Conservation (phyloP, 164 flowering plant species). For the Liquidambar formosana region DNA sequence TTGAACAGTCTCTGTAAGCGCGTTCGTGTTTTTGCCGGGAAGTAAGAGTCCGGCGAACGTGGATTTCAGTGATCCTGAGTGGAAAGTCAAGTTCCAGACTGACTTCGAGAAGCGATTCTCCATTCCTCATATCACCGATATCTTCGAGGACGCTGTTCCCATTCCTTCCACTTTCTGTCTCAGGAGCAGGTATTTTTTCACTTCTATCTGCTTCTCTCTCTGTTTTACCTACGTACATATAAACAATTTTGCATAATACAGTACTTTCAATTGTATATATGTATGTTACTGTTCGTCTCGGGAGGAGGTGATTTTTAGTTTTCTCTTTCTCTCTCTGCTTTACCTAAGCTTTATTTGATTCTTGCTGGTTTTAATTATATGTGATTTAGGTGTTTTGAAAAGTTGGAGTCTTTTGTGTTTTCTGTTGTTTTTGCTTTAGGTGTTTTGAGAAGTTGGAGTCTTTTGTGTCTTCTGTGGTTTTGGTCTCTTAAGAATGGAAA, state of each 20-base stretch:
- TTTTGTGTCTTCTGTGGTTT: not conserved
- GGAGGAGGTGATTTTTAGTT: constrained; percentile 29
- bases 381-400: not conserved
- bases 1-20: not conserved
- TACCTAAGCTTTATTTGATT: not conserved
- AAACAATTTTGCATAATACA: not conserved
- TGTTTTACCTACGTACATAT: not conserved
- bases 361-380: no score
- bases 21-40: constrained; percentile 20
- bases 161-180: constrained; percentile 89
- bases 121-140: constrained; percentile 74
- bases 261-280: no score
- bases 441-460: not conserved
- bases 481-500: no score
- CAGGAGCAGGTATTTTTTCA: constrained; percentile 39
- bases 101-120: constrained; percentile 72
- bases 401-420: not conserved
- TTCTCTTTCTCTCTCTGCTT: no score
- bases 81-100: constrained; percentile 63
- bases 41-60: constrained; percentile 18
- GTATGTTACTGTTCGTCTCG: no score
- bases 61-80: constrained; percentile 71
- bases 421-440: not conserved
- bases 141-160: constrained; percentile 42
- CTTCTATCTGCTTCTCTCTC: not conserved